These are phyloP conservation scores for Lunularia cruciata DNA, from an alignment of 225 moss, liverwort and hornwort species.

Conservation along the genomic window DNA sequence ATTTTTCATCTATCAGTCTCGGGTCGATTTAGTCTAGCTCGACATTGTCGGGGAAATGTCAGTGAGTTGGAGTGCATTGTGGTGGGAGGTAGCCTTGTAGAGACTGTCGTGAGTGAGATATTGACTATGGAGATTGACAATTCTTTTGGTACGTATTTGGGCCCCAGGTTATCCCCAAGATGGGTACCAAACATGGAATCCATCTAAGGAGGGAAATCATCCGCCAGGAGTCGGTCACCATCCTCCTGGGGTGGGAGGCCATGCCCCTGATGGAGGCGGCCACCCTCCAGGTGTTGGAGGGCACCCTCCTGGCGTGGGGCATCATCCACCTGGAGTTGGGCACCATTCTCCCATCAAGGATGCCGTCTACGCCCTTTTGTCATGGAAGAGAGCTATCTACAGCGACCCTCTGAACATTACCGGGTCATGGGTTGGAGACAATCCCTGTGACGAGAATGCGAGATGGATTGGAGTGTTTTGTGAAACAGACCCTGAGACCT, in stretches of 20 bases:
- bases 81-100: not conserved
- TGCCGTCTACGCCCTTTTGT: constrained; percentile 67
- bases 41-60: no score
- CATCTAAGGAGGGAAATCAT: constrained; percentile 56
- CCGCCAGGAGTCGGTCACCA: constrained; percentile 51
- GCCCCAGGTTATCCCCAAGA: constrained; percentile 16
- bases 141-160: not conserved
- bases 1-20: no score
- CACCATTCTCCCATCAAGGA: constrained; percentile 66
- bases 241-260: constrained; percentile 13
- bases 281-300: constrained; percentile 36
- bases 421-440: constrained; percentile 59
- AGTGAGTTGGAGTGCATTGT: not conserved
- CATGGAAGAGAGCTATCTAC: constrained; percentile 82
- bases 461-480: constrained; percentile 73
- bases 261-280: constrained; percentile 17
- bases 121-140: constrained; percentile 11
- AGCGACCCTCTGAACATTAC: constrained; percentile 65
- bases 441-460: constrained; percentile 36
- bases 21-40: no score
- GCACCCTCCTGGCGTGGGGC: constrained; percentile 55
- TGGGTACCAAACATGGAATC: not conserved
- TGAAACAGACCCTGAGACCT: constrained; percentile 35
- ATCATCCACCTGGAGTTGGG: constrained; percentile 58
- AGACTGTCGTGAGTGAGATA: not conserved